Conservation (phyloP, 2,329 filamentous ascomycete genomes). For the Ilyonectria mors-panacis region DNA sequence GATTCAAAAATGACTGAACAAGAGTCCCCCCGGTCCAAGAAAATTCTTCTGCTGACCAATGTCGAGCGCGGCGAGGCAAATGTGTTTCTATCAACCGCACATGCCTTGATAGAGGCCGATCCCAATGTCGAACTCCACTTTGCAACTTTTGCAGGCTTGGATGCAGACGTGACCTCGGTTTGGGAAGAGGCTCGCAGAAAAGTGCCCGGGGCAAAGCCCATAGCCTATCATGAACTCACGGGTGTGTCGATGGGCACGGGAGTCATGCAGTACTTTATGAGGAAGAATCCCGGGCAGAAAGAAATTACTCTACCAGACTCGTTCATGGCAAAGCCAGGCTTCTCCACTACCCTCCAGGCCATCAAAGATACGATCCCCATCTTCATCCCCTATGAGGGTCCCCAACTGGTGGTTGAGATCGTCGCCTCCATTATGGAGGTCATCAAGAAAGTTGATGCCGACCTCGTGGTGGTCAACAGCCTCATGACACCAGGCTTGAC, state of each 20-base stretch:
- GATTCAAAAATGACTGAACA: slow-evolving; percentile 6
- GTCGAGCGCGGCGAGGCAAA: slow-evolving; percentile 63
- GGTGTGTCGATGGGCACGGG: slow-evolving; percentile 38
- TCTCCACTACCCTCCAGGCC: slow-evolving; percentile 46
- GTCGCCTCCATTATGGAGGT: slow-evolving; percentile 57
- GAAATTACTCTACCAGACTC: slow-evolving; percentile 20
- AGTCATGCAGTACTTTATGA: slow-evolving; percentile 14
- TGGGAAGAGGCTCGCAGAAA: slow-evolving; percentile 22
- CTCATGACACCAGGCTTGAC: slow-evolving; percentile 61
- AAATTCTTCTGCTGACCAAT: slow-evolving; percentile 61
- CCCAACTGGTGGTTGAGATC: slow-evolving; percentile 59
- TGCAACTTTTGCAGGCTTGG: slow-evolving; percentile 58
- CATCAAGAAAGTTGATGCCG: slow-evolving; percentile 55
- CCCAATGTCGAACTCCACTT: slow-evolving; percentile 60
- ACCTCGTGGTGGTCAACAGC: slow-evolving; percentile 60
- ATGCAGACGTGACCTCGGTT: slow-evolving; percentile 32
- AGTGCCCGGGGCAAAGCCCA: slow-evolving; percentile 35
- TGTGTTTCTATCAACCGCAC: slow-evolving; percentile 59
- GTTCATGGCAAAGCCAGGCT: slow-evolving; percentile 30
- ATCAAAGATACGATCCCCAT: slow-evolving; percentile 51
- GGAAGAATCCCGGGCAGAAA: slow-evolving; percentile 3
- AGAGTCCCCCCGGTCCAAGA: slow-evolving; percentile 15
- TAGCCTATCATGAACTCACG: slow-evolving; percentile 47
- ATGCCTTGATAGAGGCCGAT: slow-evolving; percentile 54
- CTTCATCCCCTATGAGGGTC: slow-evolving; percentile 40